Conservation (phyloP, 805 yeast genomes). For the Lachancea thermotolerans region DNA sequence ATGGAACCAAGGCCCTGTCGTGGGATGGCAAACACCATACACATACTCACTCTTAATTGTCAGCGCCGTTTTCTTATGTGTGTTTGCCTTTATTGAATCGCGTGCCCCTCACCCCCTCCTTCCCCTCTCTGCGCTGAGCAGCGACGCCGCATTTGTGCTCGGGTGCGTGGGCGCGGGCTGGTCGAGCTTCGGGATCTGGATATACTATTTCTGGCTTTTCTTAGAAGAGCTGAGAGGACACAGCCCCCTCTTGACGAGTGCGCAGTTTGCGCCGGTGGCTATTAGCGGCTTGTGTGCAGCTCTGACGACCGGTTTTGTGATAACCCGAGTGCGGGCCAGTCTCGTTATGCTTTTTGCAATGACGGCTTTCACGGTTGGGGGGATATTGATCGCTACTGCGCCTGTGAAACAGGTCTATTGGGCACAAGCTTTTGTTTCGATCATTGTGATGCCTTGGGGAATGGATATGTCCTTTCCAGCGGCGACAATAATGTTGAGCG, state of each 20-base stretch:
- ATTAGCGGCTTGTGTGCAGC: slow-evolving; percentile 49
- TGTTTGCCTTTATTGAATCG: slow-evolving; percentile 41
- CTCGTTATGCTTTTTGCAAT: slow-evolving; percentile 40
- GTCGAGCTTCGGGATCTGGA: slow-evolving; percentile 65
- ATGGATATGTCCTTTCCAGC: slow-evolving; percentile 69
- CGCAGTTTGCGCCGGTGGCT: slow-evolving; percentile 37
- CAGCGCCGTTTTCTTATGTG: slow-evolving; percentile 35
- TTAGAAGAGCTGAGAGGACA: slow-evolving; percentile 39
- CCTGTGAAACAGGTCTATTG: slow-evolving; percentile 52
- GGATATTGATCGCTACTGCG: slow-evolving; percentile 41
- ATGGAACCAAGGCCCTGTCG: slow-evolving; percentile 63
- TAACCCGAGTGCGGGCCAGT: slow-evolving; percentile 38
- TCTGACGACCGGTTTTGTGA: slow-evolving; percentile 37
- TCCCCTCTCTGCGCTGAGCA: slow-evolving; percentile 39
- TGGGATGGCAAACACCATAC: slow-evolving; percentile 52
- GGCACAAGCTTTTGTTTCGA: slow-evolving; percentile 46
- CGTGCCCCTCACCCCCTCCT: slow-evolving; percentile 42
- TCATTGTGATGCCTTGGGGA: slow-evolving; percentile 50
- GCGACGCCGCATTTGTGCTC: slow-evolving; percentile 41
- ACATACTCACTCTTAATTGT: slow-evolving; percentile 45
- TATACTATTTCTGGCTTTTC: slow-evolving; percentile 46
- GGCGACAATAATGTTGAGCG: slow-evolving; percentile 49
- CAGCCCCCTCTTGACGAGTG: slow-evolving; percentile 37
- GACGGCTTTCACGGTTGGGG: slow-evolving; percentile 42
- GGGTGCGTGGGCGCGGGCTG: slow-evolving; percentile 49